These are phyloP conservation scores for Exophiala spinifera DNA, from an alignment of 2,329 filamentous ascomycete genomes.

Conservation along the genomic window DNA sequence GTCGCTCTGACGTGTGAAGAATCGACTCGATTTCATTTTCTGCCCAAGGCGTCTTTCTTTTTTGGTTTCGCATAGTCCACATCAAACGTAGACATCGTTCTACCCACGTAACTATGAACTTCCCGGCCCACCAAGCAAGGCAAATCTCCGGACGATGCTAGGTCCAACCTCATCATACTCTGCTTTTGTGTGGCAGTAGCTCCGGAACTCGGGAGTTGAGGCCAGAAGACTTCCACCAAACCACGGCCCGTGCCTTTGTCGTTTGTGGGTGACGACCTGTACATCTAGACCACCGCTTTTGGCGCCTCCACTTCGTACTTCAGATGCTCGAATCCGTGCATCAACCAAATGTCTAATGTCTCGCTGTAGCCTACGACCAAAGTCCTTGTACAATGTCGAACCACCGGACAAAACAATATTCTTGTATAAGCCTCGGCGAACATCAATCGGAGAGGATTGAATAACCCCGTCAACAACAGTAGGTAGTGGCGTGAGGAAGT, in stretches of 20 bases:
- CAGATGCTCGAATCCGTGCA: constrained; percentile 85
- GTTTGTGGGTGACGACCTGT: constrained; percentile 94
- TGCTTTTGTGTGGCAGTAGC: constrained; percentile 92
- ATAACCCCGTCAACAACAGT: constrained; percentile 95
- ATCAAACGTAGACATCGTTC: not conserved
- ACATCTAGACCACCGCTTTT: constrained; percentile 93
- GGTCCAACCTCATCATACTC: constrained; percentile 95
- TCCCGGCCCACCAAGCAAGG: constrained; percentile 85
- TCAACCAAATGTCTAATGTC: constrained; percentile 97
- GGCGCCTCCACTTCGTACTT: constrained; percentile 85
- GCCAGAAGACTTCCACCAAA: constrained; percentile 95
- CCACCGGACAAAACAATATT: constrained; percentile 98
- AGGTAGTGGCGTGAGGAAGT: constrained; percentile 93
- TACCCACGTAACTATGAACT: constrained; percentile 43
- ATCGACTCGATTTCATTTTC: constrained; percentile 1
- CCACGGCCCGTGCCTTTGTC: constrained; percentile 96
- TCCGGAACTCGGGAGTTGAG: constrained; percentile 96
- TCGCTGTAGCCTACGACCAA: constrained; percentile 89
- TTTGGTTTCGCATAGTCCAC: constrained; percentile 6
- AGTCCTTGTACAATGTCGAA: constrained; percentile 97
- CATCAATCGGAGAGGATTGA: constrained; percentile 95
- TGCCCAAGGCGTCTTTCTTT: constrained; percentile 1
- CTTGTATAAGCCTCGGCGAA: constrained; percentile 95
- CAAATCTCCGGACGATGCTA: constrained; percentile 91
- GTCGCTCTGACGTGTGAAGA: not conserved